Conservation (phyloP, 352 stramenopile species). For the Phytophthora citrophthora region DNA sequence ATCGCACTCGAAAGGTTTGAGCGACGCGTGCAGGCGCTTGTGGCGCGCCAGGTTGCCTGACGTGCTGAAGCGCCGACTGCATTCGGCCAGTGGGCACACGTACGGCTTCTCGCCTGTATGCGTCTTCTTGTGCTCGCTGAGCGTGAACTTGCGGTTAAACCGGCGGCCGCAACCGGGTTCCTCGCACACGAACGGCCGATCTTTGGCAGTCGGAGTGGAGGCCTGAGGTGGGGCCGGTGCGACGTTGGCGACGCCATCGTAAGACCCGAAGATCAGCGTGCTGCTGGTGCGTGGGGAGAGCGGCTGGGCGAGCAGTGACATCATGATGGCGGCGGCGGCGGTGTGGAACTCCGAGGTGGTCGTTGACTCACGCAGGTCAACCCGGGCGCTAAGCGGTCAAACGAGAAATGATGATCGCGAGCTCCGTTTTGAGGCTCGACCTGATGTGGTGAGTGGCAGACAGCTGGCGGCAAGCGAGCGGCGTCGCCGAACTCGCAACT, state of each 20-base stretch:
- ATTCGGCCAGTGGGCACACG: conserved; percentile 48
- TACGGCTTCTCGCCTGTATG: conserved; percentile 66
- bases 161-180: conserved; percentile 46
- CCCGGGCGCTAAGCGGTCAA: conserved; percentile 21
- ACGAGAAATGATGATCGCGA: conserved; percentile 34
- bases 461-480: conserved; percentile 24
- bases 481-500: conserved; percentile 11
- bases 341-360: conserved; percentile 5
- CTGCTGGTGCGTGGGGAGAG: conserved; percentile 23
- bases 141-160: conserved; percentile 65
- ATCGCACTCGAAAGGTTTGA: conserved; percentile 56
- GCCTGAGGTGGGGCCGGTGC: background rate
- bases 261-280: conserved; percentile 22
- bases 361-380: conserved; percentile 9
- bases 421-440: conserved; percentile 9
- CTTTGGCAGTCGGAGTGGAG: conserved; percentile 18
- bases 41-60: conserved; percentile 63
- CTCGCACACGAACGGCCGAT: conserved; percentile 52
- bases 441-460: conserved; percentile 26
- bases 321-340: conserved; percentile 22
- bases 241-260: conserved; percentile 6
- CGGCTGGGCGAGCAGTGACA: conserved; percentile 41
- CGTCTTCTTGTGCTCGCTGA: conserved; percentile 64
- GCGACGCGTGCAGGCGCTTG: conserved; percentile 55
- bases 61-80: conserved; percentile 61